Evolutionary conservation across 352 stramenopile species (phyloP).

Genomic region (Globisporangium spinosum): DNA sequence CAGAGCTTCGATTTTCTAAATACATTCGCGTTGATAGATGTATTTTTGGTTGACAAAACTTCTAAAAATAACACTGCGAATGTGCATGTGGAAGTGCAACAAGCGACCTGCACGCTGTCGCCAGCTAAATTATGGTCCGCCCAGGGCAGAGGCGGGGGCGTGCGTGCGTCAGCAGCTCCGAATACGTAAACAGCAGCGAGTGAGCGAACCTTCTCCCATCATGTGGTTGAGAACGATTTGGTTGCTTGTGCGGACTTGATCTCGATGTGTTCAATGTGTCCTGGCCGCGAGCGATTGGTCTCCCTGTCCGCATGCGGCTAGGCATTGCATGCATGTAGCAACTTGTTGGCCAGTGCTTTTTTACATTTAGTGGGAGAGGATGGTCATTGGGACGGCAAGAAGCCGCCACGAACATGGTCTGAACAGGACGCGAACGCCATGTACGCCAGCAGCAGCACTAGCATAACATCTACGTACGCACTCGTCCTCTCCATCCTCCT

Average conservation of each 20-base stretch:
- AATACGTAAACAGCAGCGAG: not conserved
- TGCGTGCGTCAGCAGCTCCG: not conserved
- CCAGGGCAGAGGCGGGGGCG: not conserved
- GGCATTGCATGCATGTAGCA: too few species aligned
- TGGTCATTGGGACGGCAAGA: not conserved
- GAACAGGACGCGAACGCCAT: constrained; percentile 5
- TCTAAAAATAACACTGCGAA: not conserved
- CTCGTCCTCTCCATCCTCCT: not conserved
- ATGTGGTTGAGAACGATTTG: not conserved
- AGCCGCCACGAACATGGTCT: constrained; percentile 5
- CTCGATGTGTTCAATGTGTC: not conserved
- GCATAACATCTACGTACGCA: not conserved
- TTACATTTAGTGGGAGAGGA: constrained; percentile 2
- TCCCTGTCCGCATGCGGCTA: not conserved
- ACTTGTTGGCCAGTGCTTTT: not conserved
- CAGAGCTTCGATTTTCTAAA: not conserved
- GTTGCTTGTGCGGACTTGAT: not conserved
- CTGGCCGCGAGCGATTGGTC: not conserved
- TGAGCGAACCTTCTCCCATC: not conserved
- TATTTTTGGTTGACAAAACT: not conserved
- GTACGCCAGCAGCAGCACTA: not conserved
- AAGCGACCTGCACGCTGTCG: not conserved
- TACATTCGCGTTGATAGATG: not conserved
- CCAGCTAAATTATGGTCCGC: not conserved
- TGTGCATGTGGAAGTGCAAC: not conserved